Evolutionary conservation across 768 basidiomycete species (phyloP).

Genomic region (Serendipita sp.): DNA sequence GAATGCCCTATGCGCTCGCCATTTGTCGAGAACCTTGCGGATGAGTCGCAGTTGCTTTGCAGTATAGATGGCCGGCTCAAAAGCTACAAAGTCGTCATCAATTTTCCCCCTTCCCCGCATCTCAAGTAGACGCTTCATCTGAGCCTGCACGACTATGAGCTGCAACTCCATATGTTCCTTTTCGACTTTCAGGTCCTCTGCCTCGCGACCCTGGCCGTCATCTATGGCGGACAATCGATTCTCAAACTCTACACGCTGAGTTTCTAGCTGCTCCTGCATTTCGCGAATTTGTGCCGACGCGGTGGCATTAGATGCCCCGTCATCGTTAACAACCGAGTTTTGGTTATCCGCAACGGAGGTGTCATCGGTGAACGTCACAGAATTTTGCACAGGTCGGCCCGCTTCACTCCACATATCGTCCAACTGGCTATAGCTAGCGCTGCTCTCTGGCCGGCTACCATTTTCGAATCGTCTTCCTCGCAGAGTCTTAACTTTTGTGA

Average conservation of each 20-base stretch:
- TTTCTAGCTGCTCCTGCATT: constrained; percentile 52
- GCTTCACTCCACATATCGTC: constrained; percentile 85
- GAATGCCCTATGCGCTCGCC: constrained; percentile 72
- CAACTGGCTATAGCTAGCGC: constrained; percentile 54
- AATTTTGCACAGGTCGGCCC: constrained; percentile 58
- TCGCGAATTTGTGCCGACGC: constrained; percentile 20
- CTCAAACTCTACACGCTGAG: constrained; percentile 33
- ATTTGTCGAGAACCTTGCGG: constrained; percentile 65
- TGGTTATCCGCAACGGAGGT: constrained; percentile 61
- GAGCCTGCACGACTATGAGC: constrained; percentile 56
- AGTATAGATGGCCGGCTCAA: constrained; percentile 71
- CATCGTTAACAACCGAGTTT: constrained; percentile 45
- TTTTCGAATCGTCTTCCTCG: constrained; percentile 30
- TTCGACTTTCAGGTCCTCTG: constrained; percentile 75
- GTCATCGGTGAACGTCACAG: constrained; percentile 66
- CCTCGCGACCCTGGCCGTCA: constrained; percentile 39
- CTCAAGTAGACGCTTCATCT: constrained; percentile 69
- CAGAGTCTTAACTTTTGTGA: constrained; percentile 79
- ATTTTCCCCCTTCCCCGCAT: constrained; percentile 62
- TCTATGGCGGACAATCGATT: constrained; percentile 40
- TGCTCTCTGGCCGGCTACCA: constrained; percentile 66
- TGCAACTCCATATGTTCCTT: constrained; percentile 90
- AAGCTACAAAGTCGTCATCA: constrained; percentile 41
- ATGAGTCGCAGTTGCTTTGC: constrained; percentile 71
- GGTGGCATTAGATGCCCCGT: constrained; percentile 41